A percentile compares a stretch with the other conserved stretches of the same genome.
Conservation (phyloP, 345 rosid genomes). For the Bruguiera sexangula region DNA sequence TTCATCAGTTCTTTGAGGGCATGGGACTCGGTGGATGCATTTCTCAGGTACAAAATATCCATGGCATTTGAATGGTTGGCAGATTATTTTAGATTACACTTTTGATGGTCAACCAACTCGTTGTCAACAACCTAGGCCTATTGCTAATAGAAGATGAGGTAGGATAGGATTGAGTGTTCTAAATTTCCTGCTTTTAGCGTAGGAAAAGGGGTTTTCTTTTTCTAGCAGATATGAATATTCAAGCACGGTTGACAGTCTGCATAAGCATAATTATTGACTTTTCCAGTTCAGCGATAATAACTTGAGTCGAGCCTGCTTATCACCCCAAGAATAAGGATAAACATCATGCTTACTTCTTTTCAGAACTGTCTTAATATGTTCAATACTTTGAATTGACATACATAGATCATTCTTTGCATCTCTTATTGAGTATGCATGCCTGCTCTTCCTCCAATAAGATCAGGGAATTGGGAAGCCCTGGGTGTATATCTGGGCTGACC, state of each 20-base stretch:
- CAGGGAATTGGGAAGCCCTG: background rate
- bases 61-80: no score
- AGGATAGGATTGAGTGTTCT: no score
- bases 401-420: no score
- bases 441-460: background rate
- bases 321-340: background rate
- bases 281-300: background rate
- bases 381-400: no score
- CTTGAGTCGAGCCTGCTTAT: background rate
- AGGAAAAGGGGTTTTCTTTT: no score
- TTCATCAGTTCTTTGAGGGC: conserved; percentile 33
- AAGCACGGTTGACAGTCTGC: background rate
- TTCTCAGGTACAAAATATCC: conserved; percentile 11
- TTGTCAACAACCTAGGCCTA: no score
- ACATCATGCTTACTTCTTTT: no score
- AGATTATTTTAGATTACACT: no score
- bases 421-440: background rate
- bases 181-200: no score
- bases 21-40: conserved; percentile 35
- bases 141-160: no score
- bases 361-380: no score
- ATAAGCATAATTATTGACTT: background rate
- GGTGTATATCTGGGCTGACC: background rate
- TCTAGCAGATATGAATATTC: no score
- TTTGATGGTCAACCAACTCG: background rate